Evolutionary conservation across 306 rosid species (phyloP), one percentile per base, ranked within the genome.

Genomic region (Adenanthera pavonina): DNA sequence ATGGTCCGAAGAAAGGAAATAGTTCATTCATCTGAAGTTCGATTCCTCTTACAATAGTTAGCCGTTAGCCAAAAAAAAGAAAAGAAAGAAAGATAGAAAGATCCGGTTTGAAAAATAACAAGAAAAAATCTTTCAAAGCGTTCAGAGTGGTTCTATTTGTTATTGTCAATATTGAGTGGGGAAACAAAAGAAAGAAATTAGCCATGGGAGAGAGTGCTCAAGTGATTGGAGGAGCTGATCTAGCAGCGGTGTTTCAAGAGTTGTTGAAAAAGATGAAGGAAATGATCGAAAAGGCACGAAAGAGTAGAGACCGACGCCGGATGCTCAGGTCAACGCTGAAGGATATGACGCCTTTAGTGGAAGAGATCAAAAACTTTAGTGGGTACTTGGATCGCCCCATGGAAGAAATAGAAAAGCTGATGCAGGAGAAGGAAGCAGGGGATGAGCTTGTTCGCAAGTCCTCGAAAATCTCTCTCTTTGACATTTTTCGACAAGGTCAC

Each of bases 331-430:
- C 69, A 4, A 83, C 80, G 0, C 74, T 86, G 0, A 48, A 72
- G 20, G 64, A 77, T 2, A 40, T 49, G 30, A 20, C 17, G 3
- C 77, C 78, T 6, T 15, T 86, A 11, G 51, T 83, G n/a, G 54
- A 76, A 3, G 60, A 86, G 17, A 86, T 86, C 14, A 41, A 76
- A 17, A 57, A 59, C 0, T 80, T 9, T 1, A 83, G 83, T 0
- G 75, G 76, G 0, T 13, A 16, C 12, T 61, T 86, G 56, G 69
- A 80, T 8, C 80, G 35, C 19, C 85, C 86, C 0, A 72, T 75
- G 17, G 67, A 83, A 57, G 83, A 86, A 44, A 75, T 83, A 3
- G 71, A 72, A n/a, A 46, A 62, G 2, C 83, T 83, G 4, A 35
- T 76, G 3, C 54, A 8, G 8, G 72, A 80, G 52, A 80, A 69